Percentiles rank a stretch among this genome's conserved stretches.
phyloP scores from a whole-genome alignment of 306 rosid genomes.

The Oxytropis ochrocephala region DNA sequence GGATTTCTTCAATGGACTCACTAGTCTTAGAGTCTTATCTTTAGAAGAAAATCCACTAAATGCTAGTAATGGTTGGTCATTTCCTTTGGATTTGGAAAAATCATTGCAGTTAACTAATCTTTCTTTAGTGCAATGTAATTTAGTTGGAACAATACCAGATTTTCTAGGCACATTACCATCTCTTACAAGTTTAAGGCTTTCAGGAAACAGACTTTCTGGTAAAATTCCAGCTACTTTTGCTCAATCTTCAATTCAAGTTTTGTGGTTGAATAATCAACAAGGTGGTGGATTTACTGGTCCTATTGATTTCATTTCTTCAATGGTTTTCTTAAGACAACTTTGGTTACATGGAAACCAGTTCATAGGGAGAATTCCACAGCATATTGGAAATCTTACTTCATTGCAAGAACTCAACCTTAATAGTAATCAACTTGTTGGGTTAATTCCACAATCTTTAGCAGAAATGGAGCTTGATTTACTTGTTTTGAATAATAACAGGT shows the following conservation, averaged over 20 bases:
- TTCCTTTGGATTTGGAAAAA: conserved; percentile 55
- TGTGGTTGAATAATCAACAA: conserved; percentile 78
- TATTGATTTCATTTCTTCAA: conserved; percentile 52
- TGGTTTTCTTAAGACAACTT: conserved; percentile 50
- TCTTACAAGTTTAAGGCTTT: conserved; percentile 53
- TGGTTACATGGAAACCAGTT: conserved; percentile 86
- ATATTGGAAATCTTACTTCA: conserved; percentile 55
- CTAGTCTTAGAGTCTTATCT: conserved; percentile 46
- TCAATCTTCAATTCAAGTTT: conserved; percentile 54
- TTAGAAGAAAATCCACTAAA: conserved; percentile 64
- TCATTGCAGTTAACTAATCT: conserved; percentile 58
- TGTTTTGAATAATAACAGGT: conserved; percentile 58
- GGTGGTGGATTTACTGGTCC: conserved; percentile 55
- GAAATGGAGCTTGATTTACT: conserved; percentile 51
- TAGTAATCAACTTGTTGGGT: conserved; percentile 61
- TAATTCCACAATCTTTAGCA: conserved; percentile 50
- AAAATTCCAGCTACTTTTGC: conserved; percentile 49
- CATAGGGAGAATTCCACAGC: conserved; percentile 53
- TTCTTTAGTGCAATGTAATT: conserved; percentile 48
- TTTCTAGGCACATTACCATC: conserved; percentile 59
- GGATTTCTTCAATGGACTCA: conserved; percentile 61
- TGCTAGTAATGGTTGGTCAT: conserved; percentile 54
- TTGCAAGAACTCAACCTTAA: conserved; percentile 68
- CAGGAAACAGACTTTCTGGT: conserved; percentile 48
- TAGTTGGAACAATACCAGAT: conserved; percentile 66